Conservation (phyloP, 805 yeast genomes). For the Candida succiphila region DNA sequence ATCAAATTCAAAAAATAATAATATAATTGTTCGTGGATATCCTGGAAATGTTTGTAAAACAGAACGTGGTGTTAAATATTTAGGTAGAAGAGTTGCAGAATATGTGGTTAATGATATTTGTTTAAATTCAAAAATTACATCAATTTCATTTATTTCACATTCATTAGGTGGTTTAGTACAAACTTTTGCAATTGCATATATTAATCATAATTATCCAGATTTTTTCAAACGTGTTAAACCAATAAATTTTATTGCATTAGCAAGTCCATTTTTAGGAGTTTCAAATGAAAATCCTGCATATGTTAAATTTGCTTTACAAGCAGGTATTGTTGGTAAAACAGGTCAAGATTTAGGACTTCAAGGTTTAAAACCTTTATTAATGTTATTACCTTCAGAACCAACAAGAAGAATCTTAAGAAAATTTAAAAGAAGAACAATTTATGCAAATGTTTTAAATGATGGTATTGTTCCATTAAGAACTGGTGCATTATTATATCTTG, state of each 20-base stretch:
- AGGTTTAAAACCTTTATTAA: conserved; percentile 53
- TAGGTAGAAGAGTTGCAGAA: conserved; percentile 76
- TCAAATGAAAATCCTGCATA: conserved; percentile 81
- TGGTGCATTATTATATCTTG: conserved; percentile 74
- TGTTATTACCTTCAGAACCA: conserved; percentile 68
- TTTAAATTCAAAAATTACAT: conserved; percentile 32
- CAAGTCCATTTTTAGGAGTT: conserved; percentile 85
- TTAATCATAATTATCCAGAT: conserved; percentile 57
- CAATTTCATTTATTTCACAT: conserved; percentile 84
- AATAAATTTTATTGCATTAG: conserved; percentile 69
- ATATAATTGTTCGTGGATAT: conserved; percentile 74
- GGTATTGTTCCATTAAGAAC: conserved; percentile 95
- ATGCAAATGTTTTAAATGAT: conserved; percentile 86
- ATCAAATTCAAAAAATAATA: conserved; percentile 39
- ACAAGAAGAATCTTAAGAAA: conserved; percentile 51
- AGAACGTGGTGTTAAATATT: conserved; percentile 75
- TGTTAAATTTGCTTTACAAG: conserved; percentile 72
- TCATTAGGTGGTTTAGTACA: conserved; percentile 91
- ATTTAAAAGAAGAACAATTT: conserved; percentile 67
- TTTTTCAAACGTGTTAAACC: conserved; percentile 63
- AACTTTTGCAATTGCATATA: conserved; percentile 80
- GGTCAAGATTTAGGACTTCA: conserved; percentile 81
- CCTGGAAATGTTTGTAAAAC: conserved; percentile 81
- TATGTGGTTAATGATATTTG: conserved; percentile 48
- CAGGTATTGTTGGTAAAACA: conserved; percentile 87